phyloP scores from a whole-genome alignment of 1,139 yeast species.

The Diutina neorugosa region DNA sequence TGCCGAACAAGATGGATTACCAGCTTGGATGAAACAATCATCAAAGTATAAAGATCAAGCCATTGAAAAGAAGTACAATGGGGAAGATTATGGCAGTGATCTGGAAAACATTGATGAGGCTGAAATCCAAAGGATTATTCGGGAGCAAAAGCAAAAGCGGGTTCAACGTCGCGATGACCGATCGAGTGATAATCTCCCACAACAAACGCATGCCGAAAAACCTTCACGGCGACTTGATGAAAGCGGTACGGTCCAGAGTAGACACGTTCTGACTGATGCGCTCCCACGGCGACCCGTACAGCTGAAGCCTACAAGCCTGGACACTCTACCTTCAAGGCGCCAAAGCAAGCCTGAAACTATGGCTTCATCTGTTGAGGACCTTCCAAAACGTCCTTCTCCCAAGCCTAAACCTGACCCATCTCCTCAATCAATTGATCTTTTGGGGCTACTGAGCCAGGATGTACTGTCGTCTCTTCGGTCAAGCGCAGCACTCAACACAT shows the following conservation, averaged over 20 bases:
- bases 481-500: constrained; percentile 21
- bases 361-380: not conserved
- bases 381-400: not conserved
- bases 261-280: not conserved
- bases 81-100: constrained; percentile 33
- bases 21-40: constrained; percentile 72
- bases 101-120: constrained; percentile 33
- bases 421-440: not conserved
- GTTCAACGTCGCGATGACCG: not conserved
- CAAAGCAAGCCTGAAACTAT: not conserved
- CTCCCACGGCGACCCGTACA: not conserved
- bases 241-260: not conserved
- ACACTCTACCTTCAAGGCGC: not conserved
- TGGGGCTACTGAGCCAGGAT: not conserved
- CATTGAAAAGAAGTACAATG: constrained; percentile 22
- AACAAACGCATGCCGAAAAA: not conserved
- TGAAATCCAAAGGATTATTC: constrained; percentile 28
- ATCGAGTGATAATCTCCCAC: not conserved
- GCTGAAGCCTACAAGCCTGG: not conserved
- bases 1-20: constrained; percentile 24
- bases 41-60: constrained; percentile 34
- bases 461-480: not conserved
- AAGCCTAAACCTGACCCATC: not conserved
- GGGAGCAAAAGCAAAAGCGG: constrained; percentile 17
- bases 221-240: not conserved